Base-by-base conservation (phyloP, 164 flowering plant species). In the Berberis thunbergii region DNA sequence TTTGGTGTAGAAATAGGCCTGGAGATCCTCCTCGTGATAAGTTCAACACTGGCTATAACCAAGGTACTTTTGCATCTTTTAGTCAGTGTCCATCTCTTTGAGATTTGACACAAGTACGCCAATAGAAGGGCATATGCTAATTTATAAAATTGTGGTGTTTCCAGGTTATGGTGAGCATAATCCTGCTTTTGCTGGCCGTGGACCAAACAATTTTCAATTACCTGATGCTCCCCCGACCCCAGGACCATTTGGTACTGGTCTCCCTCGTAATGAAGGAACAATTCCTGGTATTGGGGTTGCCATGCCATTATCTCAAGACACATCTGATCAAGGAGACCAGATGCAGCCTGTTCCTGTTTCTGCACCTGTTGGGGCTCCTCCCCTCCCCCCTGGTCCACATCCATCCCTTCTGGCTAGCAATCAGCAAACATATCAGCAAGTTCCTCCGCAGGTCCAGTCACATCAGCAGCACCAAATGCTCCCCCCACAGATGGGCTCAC, bases 1-100 rank as follows among this genome's bases (percentile, higher is more conserved):
- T 95, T 72, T 95, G 99, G 99, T 89, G 97, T 81, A 83, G 99
- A 85, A 89, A 95, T 71, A 85, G 99, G 76, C 97, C 99, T 53
- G 99, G 99, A 49, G 99, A 95, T 75, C 80, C 89, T 68, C 76
- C 76, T 43, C 94, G 90, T 57, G 97, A 89, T 72, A 91, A 83
- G 74, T 76, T 78, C 62, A 88, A 59, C 69, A 63, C 61, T 57
- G 89, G 87, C n/a, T 84, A 79, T 61, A 83, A 67, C 69, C 96
- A 86, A 87, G 96, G 96, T 90, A 74, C 63, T 55, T 39, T 41
- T 46, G 77, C 97, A 81, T 56, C 78, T 43, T 55, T 46, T 45
- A 63, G 11, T 52, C 13, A 10, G 79, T 56, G 64, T 77, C 73
- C 79, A 12, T 45, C 41, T 55, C 39, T 49, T 56, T n/a, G 12